Evolutionary conservation across 2,329 filamentous ascomycete species (phyloP), one percentile per base, ranked within the genome.

Genomic region (Nigrograna mackinnonii): DNA sequence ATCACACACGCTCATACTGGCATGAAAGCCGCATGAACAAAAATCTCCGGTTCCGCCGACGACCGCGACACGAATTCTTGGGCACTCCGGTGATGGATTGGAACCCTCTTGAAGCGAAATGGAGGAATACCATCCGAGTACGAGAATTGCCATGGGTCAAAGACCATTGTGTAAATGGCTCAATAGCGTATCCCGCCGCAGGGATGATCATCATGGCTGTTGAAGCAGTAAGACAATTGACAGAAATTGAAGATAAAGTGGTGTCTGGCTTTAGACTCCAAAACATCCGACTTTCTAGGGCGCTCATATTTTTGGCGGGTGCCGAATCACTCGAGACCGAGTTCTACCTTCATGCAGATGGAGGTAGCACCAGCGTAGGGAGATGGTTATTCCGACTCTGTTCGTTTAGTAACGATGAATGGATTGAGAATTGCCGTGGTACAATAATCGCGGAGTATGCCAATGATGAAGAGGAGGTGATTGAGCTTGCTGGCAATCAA

Each of bases 61-160:
- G 11, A 30, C 41, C 12, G 22, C 50, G 20, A 57, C 50, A 50
- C 41, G 31, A 52, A 57, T 26, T 49, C 1, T 41, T 54, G 2
- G 51, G 51, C 4, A 31, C 36, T 2, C 42, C 17, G 5, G 28
- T 35, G 11, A 16, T 38, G 5, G 49, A 46, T 28, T 46, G 33
- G 38, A 43, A 43, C 33, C 19, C n/a, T 11, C 19, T 34, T 11
- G 47, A 57, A 32, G 40, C 50, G 6, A 33, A 35, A 24, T 78
- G 75, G 75, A 61, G 72, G n/a, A 72, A 72, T 33, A 7, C 31
- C 31, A 33, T 28, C 16, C 18, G 18, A 33, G 7, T 33, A n/a
- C 16, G 7, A 3, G 57, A 61, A 16, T 35, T 48, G 13, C 54
- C 58, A 14, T 64, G 58, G 58, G 34, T 36, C 7, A 6, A 36